Conservation (phyloP, 2,329 filamentous ascomycete genomes). For the Drechslerella coelobrocha region DNA sequence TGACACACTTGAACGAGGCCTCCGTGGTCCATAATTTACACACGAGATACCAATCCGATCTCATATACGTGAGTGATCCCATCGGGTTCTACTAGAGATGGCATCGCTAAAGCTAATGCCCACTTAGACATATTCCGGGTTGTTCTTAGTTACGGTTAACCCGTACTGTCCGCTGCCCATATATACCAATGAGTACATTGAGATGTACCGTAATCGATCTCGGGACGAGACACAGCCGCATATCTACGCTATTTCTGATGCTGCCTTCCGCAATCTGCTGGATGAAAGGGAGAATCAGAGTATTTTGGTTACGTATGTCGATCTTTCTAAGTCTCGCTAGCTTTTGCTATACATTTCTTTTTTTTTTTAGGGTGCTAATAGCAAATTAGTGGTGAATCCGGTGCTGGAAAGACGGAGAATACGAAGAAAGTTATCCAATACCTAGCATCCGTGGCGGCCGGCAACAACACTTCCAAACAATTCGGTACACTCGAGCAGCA, state of each 20-base stretch:
- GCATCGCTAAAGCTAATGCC: not conserved
- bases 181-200: constrained; percentile 94
- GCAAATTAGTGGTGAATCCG: constrained; percentile 76
- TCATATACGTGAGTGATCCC: constrained; percentile 73
- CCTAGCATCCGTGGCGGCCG: constrained; percentile 88
- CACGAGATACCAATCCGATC: constrained; percentile 90
- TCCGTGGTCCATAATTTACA: constrained; percentile 97
- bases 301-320: constrained; percentile 81
- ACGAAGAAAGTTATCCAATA: constrained; percentile 99
- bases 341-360: too few species aligned
- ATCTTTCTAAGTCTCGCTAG: too few species aligned
- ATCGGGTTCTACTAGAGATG: not conserved
- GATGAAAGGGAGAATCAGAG: constrained; percentile 96
- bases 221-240: constrained; percentile 95
- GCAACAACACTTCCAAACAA: constrained; percentile 72
- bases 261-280: constrained; percentile 92
- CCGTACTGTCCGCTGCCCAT: constrained; percentile 94
- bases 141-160: constrained; percentile 96
- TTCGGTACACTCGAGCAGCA: constrained; percentile 92
- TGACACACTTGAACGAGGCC: constrained; percentile 96
- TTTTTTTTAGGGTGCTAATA: constrained; percentile 23
- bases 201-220: constrained; percentile 92
- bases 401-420: constrained; percentile 97
- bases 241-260: constrained; percentile 96
- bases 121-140: constrained; percentile 85